phyloP scores from a whole-genome alignment of 192 early-diverging fungal species.

The Linderina pennispora region DNA sequence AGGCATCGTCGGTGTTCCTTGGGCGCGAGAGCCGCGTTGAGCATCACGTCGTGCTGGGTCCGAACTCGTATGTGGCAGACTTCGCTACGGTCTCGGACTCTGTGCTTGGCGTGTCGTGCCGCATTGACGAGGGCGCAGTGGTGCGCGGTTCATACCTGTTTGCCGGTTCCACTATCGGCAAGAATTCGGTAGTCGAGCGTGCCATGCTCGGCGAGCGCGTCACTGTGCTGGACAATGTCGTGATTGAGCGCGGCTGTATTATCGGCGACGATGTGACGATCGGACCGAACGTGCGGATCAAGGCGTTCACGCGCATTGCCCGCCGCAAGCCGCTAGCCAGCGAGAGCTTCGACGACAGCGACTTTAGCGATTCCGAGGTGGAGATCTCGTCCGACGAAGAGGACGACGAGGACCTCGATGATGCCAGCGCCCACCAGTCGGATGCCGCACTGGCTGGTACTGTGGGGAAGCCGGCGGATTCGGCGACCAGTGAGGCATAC shows the following conservation, averaged over 20 bases:
- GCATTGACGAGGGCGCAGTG: constrained; percentile 68
- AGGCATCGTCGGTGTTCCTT: constrained; percentile 66
- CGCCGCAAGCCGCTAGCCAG: constrained; percentile 10
- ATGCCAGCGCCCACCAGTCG: constrained; percentile 7
- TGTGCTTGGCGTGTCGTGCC: constrained; percentile 78
- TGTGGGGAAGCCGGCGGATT: neutral
- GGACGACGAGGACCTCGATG: constrained; percentile 36
- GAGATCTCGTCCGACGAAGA: constrained; percentile 30
- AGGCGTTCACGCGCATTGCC: constrained; percentile 60
- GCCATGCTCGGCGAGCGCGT: constrained; percentile 76
- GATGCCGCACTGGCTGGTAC: neutral
- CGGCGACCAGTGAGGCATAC: constrained; percentile 23
- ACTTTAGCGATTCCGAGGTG: constrained; percentile 5
- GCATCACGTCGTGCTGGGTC: constrained; percentile 79
- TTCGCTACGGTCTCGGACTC: constrained; percentile 65
- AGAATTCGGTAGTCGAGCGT: constrained; percentile 57
- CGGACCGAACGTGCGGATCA: constrained; percentile 67
- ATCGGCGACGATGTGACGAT: constrained; percentile 59
- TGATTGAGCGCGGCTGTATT: constrained; percentile 68
- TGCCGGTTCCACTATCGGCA: constrained; percentile 65
- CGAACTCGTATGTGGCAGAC: constrained; percentile 67
- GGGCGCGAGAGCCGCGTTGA: constrained; percentile 59
- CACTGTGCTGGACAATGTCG: constrained; percentile 56
- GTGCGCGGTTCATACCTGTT: constrained; percentile 85
- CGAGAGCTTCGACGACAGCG: constrained; percentile 9